Evolutionary conservation across 2,329 filamentous ascomycete species (phyloP).

Genomic region (Tolypocladium ovalisporum): DNA sequence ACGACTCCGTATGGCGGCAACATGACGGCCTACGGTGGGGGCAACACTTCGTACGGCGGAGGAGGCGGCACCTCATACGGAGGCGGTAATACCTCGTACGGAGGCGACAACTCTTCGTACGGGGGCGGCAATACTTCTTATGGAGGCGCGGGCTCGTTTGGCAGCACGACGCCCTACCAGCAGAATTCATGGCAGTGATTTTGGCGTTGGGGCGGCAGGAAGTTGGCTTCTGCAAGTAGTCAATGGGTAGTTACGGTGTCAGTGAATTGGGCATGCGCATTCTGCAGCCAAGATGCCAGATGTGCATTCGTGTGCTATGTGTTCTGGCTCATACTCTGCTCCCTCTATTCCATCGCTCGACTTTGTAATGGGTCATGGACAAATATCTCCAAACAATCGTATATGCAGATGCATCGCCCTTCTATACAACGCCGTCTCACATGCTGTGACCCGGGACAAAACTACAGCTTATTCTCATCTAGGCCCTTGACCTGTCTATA

Average conservation of each 20-base stretch:
- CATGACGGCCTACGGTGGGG: conserved; percentile 51
- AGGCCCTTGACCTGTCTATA: conserved; percentile 47
- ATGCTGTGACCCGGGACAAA: conserved; percentile 2
- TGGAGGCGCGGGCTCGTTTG: conserved; percentile 44
- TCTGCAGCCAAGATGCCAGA: not conserved
- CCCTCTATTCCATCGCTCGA: not conserved
- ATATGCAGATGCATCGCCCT: conserved; percentile 4
- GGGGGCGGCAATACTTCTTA: conserved; percentile 43
- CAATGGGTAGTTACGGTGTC: not conserved
- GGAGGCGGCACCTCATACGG: conserved; percentile 28
- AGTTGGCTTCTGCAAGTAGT: not conserved
- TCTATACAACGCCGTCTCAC: conserved; percentile 11
- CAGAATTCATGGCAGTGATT: conserved; percentile 35
- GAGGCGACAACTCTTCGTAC: conserved; percentile 29
- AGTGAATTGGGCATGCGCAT: not conserved
- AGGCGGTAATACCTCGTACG: conserved; percentile 19
- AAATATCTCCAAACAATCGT: not conserved
- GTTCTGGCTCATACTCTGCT: not conserved
- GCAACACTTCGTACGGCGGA: conserved; percentile 58
- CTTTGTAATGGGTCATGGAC: not conserved
- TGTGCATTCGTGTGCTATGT: not conserved
- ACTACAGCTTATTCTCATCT: conserved; percentile 15
- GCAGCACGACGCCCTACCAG: conserved; percentile 33
- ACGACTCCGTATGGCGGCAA: conserved; percentile 55
- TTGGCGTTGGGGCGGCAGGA: conserved; percentile 1